Conservation (phyloP, 805 yeast genomes). For the Sugiyamaella boreocaroliniensis region DNA sequence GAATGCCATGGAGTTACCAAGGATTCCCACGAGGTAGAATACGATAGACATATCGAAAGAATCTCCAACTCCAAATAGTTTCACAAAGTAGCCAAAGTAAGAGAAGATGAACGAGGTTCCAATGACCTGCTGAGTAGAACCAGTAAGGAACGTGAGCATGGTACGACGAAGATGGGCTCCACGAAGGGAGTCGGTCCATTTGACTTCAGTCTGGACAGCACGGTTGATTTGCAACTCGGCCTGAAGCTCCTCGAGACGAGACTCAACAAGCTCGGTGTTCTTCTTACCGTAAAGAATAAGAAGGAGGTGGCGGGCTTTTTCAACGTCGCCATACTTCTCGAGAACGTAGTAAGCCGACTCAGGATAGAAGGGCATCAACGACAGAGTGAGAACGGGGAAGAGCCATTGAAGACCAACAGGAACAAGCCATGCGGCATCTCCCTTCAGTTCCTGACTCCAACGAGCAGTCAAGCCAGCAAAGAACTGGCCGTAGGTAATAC, state of each 20-base stretch:
- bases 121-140: constrained; percentile 4
- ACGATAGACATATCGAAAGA: constrained; percentile 4
- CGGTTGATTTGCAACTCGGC: constrained; percentile 1
- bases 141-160: not conserved
- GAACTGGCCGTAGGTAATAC: constrained; percentile 6
- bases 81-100: constrained; percentile 3
- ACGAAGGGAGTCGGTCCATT: not conserved
- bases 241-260: not conserved
- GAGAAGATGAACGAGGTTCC: constrained; percentile 4
- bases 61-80: constrained; percentile 3
- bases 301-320: not conserved
- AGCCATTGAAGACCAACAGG: constrained; percentile 7
- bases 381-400: constrained; percentile 4
- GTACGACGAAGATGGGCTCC: constrained; percentile 1
- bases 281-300: constrained; percentile 1
- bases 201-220: not conserved
- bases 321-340: not conserved
- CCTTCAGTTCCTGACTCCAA: constrained; percentile 1
- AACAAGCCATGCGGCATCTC: constrained; percentile 1
- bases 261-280: not conserved
- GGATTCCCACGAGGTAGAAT: constrained; percentile 1
- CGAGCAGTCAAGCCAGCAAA: constrained; percentile 6
- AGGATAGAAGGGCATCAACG: constrained; percentile 4
- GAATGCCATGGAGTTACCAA: constrained; percentile 5
- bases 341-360: constrained; percentile 4